phyloP scores from a whole-genome alignment of 176 grass and related monocot species.

The Oryza longistaminata region DNA sequence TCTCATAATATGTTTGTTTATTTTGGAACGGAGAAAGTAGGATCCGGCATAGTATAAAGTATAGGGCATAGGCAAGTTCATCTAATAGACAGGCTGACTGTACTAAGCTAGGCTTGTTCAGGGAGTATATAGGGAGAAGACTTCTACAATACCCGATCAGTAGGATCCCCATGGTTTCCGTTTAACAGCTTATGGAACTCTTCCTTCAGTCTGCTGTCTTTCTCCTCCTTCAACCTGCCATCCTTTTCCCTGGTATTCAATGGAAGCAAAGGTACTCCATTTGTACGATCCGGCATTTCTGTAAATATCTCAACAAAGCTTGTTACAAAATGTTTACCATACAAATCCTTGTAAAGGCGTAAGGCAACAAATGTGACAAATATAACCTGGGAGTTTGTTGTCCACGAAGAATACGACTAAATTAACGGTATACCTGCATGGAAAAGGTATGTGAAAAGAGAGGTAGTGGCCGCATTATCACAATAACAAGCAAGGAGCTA shows the following conservation, averaged over 20 bases:
- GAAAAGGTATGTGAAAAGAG: background rate
- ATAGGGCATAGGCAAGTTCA: too few species aligned
- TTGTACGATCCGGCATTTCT: constrained; percentile 92
- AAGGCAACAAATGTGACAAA: background rate
- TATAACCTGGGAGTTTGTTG: constrained; percentile 80
- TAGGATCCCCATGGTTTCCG: constrained; percentile 74
- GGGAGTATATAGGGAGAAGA: background rate
- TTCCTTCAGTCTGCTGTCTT: constrained; percentile 66
- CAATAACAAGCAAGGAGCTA: background rate
- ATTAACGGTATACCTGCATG: constrained; percentile 90
- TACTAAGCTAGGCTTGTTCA: too few species aligned
- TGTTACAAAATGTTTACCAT: constrained; percentile 11
- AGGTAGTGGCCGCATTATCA: background rate
- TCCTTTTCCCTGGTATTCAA: constrained; percentile 75
- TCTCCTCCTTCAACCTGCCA: constrained; percentile 65
- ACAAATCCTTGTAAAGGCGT: background rate
- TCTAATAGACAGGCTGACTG: too few species aligned
- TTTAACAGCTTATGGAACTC: constrained; percentile 82
- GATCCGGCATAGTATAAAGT: background rate
- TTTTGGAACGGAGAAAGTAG: background rate
- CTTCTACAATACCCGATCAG: constrained; percentile 64
- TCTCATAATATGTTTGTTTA: background rate
- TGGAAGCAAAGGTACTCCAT: constrained; percentile 60
- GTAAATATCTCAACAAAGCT: background rate
- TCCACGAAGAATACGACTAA: constrained; percentile 91